Evolutionary conservation across 192 early-diverging fungal species (phyloP).

Genomic region (Dissophora globulifera): DNA sequence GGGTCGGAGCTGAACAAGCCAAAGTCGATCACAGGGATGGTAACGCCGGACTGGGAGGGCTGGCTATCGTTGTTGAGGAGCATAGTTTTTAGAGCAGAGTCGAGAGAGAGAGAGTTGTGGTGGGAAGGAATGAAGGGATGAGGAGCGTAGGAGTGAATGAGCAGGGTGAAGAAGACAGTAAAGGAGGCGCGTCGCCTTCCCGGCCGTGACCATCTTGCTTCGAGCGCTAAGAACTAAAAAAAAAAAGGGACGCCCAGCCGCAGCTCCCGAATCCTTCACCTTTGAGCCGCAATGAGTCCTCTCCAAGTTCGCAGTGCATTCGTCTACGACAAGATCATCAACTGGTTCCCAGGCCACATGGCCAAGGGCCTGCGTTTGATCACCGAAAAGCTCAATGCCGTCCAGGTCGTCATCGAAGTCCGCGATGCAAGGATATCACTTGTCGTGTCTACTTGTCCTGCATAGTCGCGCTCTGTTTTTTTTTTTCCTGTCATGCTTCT

Average conservation of each 20-base stretch:
- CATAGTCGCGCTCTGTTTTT: conserved; percentile 7
- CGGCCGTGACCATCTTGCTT: too few relatives aligned
- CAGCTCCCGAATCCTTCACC: background rate
- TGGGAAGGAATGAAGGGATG: background rate
- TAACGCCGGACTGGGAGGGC: background rate
- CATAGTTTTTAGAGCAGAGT: background rate
- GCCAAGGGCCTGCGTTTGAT: conserved; percentile 81
- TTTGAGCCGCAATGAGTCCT: conserved; percentile 27
- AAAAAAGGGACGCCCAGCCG: too few relatives aligned
- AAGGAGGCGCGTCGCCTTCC: background rate
- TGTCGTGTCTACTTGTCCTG: conserved; percentile 16
- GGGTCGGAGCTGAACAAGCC: conserved; percentile 57
- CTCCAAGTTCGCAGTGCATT: conserved; percentile 39
- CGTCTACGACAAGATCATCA: conserved; percentile 73
- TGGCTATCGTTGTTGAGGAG: background rate
- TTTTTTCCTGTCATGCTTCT: conserved; percentile 1
- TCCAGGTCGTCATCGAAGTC: conserved; percentile 92
- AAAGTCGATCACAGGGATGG: conserved; percentile 76
- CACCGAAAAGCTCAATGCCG: conserved; percentile 71
- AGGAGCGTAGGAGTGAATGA: background rate
- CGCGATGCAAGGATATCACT: conserved; percentile 86
- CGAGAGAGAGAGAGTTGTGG: background rate
- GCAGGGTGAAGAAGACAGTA: background rate
- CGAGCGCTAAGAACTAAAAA: too few relatives aligned
- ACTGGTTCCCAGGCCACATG: conserved; percentile 93